These are phyloP conservation scores for Didymella lethalis DNA, from an alignment of 2,329 filamentous ascomycete species.

Conservation along the genomic window DNA sequence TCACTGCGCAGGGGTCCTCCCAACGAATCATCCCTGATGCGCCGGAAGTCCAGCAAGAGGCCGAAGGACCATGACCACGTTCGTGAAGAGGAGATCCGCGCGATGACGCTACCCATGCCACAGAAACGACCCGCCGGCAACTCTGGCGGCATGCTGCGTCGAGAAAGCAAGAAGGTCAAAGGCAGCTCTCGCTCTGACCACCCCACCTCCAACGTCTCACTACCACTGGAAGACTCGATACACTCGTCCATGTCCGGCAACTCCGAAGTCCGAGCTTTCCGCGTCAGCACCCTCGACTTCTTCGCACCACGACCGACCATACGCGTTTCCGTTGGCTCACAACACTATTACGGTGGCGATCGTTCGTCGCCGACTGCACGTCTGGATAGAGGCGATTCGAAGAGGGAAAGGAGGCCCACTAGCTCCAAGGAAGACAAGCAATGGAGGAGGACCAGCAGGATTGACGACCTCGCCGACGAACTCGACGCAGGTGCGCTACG, in stretches of 20 bases:
- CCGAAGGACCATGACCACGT: conserved; percentile 71
- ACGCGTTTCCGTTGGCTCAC: conserved; percentile 72
- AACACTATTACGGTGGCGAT: conserved; percentile 58
- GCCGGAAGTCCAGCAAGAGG: conserved; percentile 76
- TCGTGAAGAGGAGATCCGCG: conserved; percentile 86
- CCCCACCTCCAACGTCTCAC: conserved; percentile 73
- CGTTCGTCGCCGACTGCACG: conserved; percentile 50
- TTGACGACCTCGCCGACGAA: conserved; percentile 79
- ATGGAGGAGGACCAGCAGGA: conserved; percentile 65
- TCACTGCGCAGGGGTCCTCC: conserved; percentile 66
- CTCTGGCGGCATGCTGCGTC: conserved; percentile 66
- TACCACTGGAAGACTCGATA: conserved; percentile 77
- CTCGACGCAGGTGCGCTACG: conserved; percentile 84
- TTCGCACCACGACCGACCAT: conserved; percentile 86
- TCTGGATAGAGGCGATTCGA: conserved; percentile 58
- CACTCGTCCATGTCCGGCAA: conserved; percentile 78
- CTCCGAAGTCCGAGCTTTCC: conserved; percentile 79
- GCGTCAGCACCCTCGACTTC: conserved; percentile 79
- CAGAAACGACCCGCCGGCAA: conserved; percentile 68
- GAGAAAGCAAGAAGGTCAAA: conserved; percentile 71
- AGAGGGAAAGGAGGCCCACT: conserved; percentile 61
- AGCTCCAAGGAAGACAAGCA: conserved; percentile 58
- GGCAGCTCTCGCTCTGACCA: conserved; percentile 66
- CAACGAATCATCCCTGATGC: conserved; percentile 64
- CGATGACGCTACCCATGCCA: conserved; percentile 76